Evolutionary conservation across 2,329 filamentous ascomycete species (phyloP).

Genomic region (Aspergillus neotritici): DNA sequence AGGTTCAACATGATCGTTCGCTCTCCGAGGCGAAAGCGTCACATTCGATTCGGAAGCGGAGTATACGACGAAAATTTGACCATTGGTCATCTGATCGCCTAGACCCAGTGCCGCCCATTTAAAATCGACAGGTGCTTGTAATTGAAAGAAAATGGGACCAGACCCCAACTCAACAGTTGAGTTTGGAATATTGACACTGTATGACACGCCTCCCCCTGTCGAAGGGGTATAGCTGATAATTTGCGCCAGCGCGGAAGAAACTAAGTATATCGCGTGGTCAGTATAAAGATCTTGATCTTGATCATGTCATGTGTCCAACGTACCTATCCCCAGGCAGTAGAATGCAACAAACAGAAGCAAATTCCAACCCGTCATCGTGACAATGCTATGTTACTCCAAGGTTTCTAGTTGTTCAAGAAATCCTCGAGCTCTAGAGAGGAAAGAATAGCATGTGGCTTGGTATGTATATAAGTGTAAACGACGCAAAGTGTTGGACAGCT

Average conservation of each 20-base stretch:
- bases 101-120: constrained; percentile 57
- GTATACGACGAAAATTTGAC: constrained; percentile 61
- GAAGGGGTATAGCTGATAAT: constrained; percentile 18
- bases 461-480: no score
- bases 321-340: no score
- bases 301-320: background rate
- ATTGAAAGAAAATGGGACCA: constrained; percentile 58
- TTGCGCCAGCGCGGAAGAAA: constrained; percentile 12
- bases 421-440: no score
- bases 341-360: no score
- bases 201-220: constrained; percentile 26
- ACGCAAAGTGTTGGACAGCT: no score
- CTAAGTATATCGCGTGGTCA: constrained; percentile 5
- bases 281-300: background rate
- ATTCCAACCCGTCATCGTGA: no score
- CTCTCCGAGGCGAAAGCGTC: constrained; percentile 55
- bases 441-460: no score
- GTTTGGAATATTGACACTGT: constrained; percentile 51
- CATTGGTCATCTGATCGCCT: constrained; percentile 49
- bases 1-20: constrained; percentile 46
- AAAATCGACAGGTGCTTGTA: constrained; percentile 40
- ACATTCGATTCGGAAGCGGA: constrained; percentile 51
- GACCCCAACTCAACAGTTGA: constrained; percentile 44
- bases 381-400: no score
- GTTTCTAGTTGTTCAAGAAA: no score